phyloP scores from a whole-genome alignment of 257 asterid species.

The Prunella vulgaris region DNA sequence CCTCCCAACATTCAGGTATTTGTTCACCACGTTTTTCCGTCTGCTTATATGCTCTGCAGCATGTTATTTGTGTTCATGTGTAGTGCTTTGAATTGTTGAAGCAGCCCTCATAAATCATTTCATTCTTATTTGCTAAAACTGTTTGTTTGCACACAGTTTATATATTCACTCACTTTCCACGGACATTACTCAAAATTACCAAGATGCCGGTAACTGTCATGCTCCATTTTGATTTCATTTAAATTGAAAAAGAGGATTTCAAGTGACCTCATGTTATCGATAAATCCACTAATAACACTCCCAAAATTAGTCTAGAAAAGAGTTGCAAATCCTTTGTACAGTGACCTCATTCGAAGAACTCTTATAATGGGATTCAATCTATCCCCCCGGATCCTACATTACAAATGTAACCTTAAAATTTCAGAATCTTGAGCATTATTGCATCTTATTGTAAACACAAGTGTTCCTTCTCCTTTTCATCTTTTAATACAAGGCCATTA shows the following conservation, averaged over 20 bases:
- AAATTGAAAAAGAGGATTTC: background rate
- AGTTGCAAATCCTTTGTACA: background rate
- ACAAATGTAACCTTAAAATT: background rate
- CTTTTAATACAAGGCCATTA: conserved; percentile 3
- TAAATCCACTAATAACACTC: background rate
- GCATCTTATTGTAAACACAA: background rate
- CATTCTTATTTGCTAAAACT: no score
- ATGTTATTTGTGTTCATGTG: background rate
- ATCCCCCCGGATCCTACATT: background rate
- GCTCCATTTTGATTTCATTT: background rate
- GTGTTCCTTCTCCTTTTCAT: background rate
- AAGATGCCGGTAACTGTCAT: no score
- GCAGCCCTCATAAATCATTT: no score
- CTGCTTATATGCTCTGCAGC: background rate
- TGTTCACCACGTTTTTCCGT: conserved; percentile 9
- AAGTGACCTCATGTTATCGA: background rate
- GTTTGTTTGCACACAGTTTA: no score
- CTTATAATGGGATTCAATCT: background rate
- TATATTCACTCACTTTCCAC: no score
- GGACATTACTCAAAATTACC: no score
- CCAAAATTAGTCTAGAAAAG: background rate
- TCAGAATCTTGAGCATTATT: background rate
- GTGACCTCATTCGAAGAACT: background rate
- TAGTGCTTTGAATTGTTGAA: background rate
- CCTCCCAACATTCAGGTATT: conserved; percentile 86